Evolutionary conservation across 352 stramenopile species (phyloP), one percentile per base, ranked within the genome.

Genomic region (Globisporangium polare): DNA sequence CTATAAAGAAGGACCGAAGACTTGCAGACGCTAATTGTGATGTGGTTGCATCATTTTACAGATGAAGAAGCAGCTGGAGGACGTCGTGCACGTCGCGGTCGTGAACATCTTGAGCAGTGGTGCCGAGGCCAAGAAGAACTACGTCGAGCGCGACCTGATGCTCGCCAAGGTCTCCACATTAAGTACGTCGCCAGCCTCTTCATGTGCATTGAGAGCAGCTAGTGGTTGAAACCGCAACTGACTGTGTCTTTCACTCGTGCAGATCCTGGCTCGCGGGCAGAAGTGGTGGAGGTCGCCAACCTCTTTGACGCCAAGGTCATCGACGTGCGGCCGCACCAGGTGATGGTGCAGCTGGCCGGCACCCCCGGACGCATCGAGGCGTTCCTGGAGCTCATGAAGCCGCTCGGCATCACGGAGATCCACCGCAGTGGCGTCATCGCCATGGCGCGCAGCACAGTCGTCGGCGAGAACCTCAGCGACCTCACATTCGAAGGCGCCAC

Each of bases 61-160:
- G 78, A 94, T 94, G 83, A 94, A 92, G 70, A 91, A 92, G 71
- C 85, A 94, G 60, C 71, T 94, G 20, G 86, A 94, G 53, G 86
- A 92, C 63, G 83, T 94, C n/a, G 86, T 94, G 58, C 83, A 92
- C 59, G 83, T 94, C 20, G 86, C 83, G 4, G 86, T 92, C 29
- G 86, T 92, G 43, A 94, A 92, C 68, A 92, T 94, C 60, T 69
- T 94, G 58, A 92, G 79, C 67, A 87, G 77, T 52, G 76, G 80
- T 58, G 65, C 71, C 27, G 74, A 82, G 22, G 62, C 70, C 35
- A 68, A 90, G 65, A 90, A 90, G 65, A 90, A 89, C 72, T 90
- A 90, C 61, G 83, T 94, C 41, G 86, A 94, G 73, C 77, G 86
- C n/a, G 86, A 94, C 60, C 68, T 94, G 63, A 92, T 92, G 83